Base-by-base conservation (phyloP, 2,329 filamentous ascomycete genomes). In the Aspergillus pseudoglaucus region DNA sequence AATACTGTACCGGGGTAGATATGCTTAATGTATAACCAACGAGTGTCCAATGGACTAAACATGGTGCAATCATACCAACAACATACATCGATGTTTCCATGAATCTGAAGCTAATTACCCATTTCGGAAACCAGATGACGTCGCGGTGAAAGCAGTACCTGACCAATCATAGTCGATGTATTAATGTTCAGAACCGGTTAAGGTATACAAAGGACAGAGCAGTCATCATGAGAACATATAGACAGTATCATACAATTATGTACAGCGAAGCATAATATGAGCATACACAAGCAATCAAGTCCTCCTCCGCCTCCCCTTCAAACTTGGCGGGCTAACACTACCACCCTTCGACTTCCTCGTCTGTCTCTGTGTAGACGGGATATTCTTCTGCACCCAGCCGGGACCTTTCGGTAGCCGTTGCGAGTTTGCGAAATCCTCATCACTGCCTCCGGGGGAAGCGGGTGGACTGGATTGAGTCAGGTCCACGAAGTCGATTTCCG, bases 381-480 rank as follows among this genome's bases (percentile, higher is more conserved):
- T n/a, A 10, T 49, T 49, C 43, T 61, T 66, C 42, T 60, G 59
- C 41, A 64, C 59, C 63, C 61, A 65, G 5, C 62, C 57, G 3
- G 58, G 51, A 2, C 59, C 64, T 6, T 49, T 50, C 1, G 62
- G 60, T 17, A 67, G 58, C 6, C 54, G 56, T 20, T 59, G 56
- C n/a, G 59, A 57, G 18, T 46, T 54, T n/a, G 58, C 57, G 55
- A 54, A 64, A 18, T 65, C 62, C 17, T 59, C 48, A 32, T 65
- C 64, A 43, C 56, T 61, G n/a, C 56, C 59, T 2, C 46, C 57
- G 3, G 59, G 58, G 2, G 59, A 59, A 6, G 45, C 50, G 1
- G 55, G 52, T 17, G 66, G 64, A 49, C 67, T 71, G 10, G 63
- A 65, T n/a, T 60, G 53, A 7, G 69, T 72, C 39, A 72, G 53